Base-by-base conservation (phyloP, 805 yeast genomes). In the Lipomyces sp. region DNA sequence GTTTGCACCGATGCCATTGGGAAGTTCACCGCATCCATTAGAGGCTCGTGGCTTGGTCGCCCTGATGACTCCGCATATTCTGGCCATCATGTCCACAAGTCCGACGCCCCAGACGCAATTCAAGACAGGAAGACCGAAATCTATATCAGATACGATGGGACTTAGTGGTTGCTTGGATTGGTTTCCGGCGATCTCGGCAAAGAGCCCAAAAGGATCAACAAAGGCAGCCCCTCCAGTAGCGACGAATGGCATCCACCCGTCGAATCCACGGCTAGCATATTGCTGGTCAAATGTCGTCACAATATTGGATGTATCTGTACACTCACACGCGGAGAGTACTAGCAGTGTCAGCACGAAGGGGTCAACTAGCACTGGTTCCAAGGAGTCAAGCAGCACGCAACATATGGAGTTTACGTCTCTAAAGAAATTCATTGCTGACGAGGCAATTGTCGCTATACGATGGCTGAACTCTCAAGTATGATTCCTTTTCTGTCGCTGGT, bases 251-350 rank as follows among this genome's bases (percentile, higher is more conserved):
- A 36, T 59, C 32, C 19, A 48, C 37, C 63, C 59, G 59, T 61
- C 60, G 67, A 55, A 55, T 0, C 78, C 87, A 0, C 68, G 74
- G 51, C 64, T 86, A 37, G 90, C 85, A 0, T 85, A 82, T 57
- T 73, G 85, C 34, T 84, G 88, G 84, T 72, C 79, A n/a, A 80
- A 81, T 51, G 70, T 73, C 6, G 60, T 86, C 46, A 79, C 81
- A 0, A 61, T 86, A 1, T 57, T 82, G 7, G 83, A 82, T 47
- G 65, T 83, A 7, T 40, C 52, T 10, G 43, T 39, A 11, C 36
- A 32, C 28, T 39, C 18, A 3, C 34, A 23, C 28, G 42, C 37
- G 8, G 22, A 18, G 28, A 23, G 18, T 21, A 33, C 34, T 22
- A 50, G 24, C 2, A 66, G 64, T 3, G 47, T 57, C 18, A 53